Conservation (phyloP, 164 flowering plant species). For the Platanus orientalis region DNA sequence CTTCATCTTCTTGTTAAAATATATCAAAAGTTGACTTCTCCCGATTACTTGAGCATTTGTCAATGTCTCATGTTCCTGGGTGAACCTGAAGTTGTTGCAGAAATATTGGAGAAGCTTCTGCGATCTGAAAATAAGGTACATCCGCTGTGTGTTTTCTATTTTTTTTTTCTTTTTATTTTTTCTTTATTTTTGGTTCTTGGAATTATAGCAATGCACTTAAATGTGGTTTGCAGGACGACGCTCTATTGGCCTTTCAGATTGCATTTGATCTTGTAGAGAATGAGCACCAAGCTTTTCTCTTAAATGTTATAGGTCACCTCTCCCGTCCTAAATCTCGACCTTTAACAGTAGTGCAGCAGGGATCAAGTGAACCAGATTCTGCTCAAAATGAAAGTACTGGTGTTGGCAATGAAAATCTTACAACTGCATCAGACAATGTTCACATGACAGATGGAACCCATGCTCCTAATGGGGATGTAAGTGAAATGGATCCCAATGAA, state of each 20-base stretch:
- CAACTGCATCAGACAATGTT: constrained; percentile 45
- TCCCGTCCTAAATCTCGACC: constrained; percentile 44
- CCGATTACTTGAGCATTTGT: constrained; percentile 81
- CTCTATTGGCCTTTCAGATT: constrained; percentile 84
- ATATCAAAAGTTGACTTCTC: constrained; percentile 58
- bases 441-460: constrained; percentile 60
- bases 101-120: constrained; percentile 64
- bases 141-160: constrained; percentile 31
- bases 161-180: not conserved
- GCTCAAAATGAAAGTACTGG: constrained; percentile 34
- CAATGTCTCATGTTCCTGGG: constrained; percentile 89
- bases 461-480: constrained; percentile 21
- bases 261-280: constrained; percentile 97
- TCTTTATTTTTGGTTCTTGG: not conserved
- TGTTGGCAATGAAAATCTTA: constrained; percentile 30
- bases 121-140: constrained; percentile 63
- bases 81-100: constrained; percentile 67
- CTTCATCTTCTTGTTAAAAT: constrained; percentile 22
- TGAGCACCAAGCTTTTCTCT: constrained; percentile 93
- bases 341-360: constrained; percentile 32
- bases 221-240: constrained; percentile 53
- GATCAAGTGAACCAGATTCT: constrained; percentile 29
- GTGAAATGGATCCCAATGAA: constrained; percentile 46
- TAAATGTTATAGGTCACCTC: constrained; percentile 68
- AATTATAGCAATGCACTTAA: constrained; percentile 46